Base-by-base conservation (phyloP, 257 asterid genomes). In the Echites panduratus region DNA sequence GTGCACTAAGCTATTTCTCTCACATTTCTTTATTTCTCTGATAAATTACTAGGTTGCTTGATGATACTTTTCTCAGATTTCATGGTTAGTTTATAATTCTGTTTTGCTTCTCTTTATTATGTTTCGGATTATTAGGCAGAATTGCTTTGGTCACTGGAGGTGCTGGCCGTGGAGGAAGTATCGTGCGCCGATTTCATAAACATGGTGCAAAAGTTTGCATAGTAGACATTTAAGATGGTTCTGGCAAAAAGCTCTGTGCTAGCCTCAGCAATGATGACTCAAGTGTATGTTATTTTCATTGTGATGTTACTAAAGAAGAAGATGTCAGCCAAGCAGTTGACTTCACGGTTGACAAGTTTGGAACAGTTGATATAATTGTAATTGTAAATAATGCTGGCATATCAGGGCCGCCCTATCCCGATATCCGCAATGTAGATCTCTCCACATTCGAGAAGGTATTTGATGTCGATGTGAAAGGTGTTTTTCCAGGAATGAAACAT, bases 91-190 rank as follows among this genome's bases (percentile, higher is more conserved):
- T 5, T 41, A 7, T 45, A 4, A 45, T 45, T 47, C 47, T 70
- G 44, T 29, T 26, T 48, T 47, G 13, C 52, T 20, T 59, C 13
- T 76, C 24, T 50, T 79, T 26, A 14, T 48, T 22, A 16, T 65
- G 4, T 17, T 68, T 68, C 86, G 90, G 98, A 83, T 84, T 95
- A 77, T 74, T 79, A 7, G 99, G 98, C 58, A 87, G 81, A 87
- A 98, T 89, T 19, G 96, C 98, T 48, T 68, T 95, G 72, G 95
- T 92, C 70, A 95, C 97, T 1, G 98, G 99, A 71, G 99, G 99
- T 52, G 97, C 72, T 61, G 99, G 99, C 66, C 92, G 92, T 27
- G 98, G 99, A 22, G 98, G 87, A 83, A 87, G 94, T 89, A 95
- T 86, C 5, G 96, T 87, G 50, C 92, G 86, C 0, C 75, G 87